Evolutionary conservation across 352 stramenopile species (phyloP), one percentile per base, ranked within the genome.

Genomic region (Phytophthora crassamura): DNA sequence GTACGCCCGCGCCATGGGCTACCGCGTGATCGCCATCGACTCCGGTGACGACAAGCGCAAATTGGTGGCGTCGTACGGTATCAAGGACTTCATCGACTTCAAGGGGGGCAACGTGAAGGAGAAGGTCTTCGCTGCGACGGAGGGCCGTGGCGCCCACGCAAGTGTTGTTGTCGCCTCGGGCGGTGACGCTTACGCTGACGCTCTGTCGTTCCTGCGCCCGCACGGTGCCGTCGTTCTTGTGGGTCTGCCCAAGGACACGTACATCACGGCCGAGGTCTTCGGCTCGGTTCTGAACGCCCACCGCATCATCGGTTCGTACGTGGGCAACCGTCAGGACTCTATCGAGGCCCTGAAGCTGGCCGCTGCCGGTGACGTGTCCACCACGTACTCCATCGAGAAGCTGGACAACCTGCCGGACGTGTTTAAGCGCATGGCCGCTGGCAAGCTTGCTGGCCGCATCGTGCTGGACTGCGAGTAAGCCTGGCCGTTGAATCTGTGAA

Each of bases 121-220:
- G 33, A 70, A 81, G 48, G 74, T 85, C 20, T 74, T 74, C 46
- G 65, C 50, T 16, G 51, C 62, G 4, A 82, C 78, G 0, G 69
- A 56, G 10, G 78, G 78, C 14, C 73, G 76, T 18, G 66, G 87
- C 14, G 78, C 72, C 5, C 76, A 95, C 50, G 81, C 88, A 46
- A 69, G 85, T 10, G 76, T 97, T 35, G 54, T 97, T 6, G 82
- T 94, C 43, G 91, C 89, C 7, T 80, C 90, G 5, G 55, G 72
- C 22, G 72, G 86, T 8, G 72, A 71, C 16, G 68, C 77, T 25
- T 78, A 92, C 50, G 64, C 69, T 0, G 58, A 81, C 8, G 79
- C 86, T 15, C 57, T 90, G 20, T 59, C 69, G 7, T 80, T 93
- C 49, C 50, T 97, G 39, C 80, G 80, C 33, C 69, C 78, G 0